A percentile compares a stretch with the other conserved stretches of the same genome.
Conservation (phyloP, 306 rosid species). For the Sechiopsis laciniata region DNA sequence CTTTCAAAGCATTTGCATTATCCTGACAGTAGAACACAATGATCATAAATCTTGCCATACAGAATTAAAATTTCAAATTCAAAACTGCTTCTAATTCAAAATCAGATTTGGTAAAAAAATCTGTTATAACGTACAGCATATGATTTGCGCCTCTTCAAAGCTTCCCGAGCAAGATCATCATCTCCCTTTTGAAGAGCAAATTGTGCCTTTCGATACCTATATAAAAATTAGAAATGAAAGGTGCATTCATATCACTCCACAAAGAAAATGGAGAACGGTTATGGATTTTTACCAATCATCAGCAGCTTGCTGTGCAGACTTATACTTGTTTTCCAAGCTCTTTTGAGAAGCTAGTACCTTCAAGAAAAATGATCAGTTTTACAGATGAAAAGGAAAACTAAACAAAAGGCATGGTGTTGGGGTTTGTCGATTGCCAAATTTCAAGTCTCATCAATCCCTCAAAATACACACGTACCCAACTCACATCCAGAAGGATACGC, state of each 20-base stretch:
- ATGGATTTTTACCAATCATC: constrained; percentile 75
- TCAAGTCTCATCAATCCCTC: not conserved
- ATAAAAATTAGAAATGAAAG: constrained; percentile 19
- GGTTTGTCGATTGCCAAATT: not conserved
- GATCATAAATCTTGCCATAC: constrained; percentile 8
- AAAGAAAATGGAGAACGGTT: constrained; percentile 21
- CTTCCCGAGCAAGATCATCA: constrained; percentile 97
- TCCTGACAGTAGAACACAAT: constrained; percentile 49
- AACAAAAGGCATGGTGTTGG: not conserved
- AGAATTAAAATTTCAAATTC: not conserved
- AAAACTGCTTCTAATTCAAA: not conserved
- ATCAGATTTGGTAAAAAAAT: not conserved
- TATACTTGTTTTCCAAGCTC: constrained; percentile 81
- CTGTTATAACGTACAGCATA: constrained; percentile 51
- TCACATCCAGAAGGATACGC: constrained; percentile 3
- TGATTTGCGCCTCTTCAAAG: constrained; percentile 87
- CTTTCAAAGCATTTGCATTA: constrained; percentile 78
- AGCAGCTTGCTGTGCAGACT: constrained; percentile 82
- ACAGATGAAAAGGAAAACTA: not conserved
- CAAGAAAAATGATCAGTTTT: constrained; percentile 14
- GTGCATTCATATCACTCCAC: not conserved
- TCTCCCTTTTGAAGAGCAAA: constrained; percentile 89
- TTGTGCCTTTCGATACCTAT: constrained; percentile 91
- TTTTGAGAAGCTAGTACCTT: constrained; percentile 96
- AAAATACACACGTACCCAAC: not conserved